Evolutionary conservation across 1,139 yeast species (phyloP), one percentile per base, ranked within the genome.

Genomic region (Blastobotrys malaysiensis): DNA sequence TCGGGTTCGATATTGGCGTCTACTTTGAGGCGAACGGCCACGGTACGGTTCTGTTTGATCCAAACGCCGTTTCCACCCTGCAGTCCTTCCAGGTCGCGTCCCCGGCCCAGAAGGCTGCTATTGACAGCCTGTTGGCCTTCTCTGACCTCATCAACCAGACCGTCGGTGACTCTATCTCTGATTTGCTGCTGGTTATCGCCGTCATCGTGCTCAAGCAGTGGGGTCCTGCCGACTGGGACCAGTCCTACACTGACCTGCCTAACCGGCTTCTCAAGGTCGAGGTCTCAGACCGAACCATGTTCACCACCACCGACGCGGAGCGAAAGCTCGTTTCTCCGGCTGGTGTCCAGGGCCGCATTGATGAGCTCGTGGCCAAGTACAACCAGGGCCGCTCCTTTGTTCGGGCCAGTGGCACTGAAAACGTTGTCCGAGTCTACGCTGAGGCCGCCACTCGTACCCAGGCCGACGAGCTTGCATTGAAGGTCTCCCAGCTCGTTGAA

Each of bases 21-120:
- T 93, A 95, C 71, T 93, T 93, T 65, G 99, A 93, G 74, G 99
- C 99, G 52, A 93, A 93, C 67, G 99, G 99, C n/a, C 99, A 93
- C 66, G 99, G 99, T 13, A 95, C 99, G 0, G 96, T 93, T 3
- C 74, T 90, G 19, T 95, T 93, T 67, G 81, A 88, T 5, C 77
- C 80, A 0, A 77, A 78, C 18, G 88, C 75, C 79, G 54, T 79
- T 76, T 59, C 69, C 65, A 39, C 57, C 47, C 67, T 69, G 50
- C 69, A 62, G 50, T 59, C 64, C 20, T 64, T 60, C 58, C 66
- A 65, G 59, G 70, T 68, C 9, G 59, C 68, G 18, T 64, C 70
- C 3, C 72, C 72, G 5, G 71, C 74, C 21, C 73, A 73, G 49
- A 66, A 69, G 52, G 57, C 69, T 1, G 82, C 89, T 1, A 71